These are phyloP conservation scores for Gyrodon tennesseensis DNA, from an alignment of 1,284 basidiomycete species.

Conservation along the genomic window DNA sequence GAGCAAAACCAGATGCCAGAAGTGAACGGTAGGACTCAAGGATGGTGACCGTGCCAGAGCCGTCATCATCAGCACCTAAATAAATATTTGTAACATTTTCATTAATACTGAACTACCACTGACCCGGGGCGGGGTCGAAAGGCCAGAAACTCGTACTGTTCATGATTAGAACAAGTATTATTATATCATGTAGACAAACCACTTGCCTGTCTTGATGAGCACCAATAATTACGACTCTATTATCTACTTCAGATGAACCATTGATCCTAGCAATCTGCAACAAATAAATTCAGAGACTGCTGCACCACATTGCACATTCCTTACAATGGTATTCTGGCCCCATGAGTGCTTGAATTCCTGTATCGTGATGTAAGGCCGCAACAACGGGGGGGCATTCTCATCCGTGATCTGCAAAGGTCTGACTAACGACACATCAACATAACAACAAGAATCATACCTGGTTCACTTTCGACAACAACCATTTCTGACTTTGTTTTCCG, in stretches of 20 bases:
- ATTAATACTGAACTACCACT: constrained; percentile 29
- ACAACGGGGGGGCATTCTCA: constrained; percentile 56
- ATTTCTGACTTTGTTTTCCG: constrained; percentile 78
- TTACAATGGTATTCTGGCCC: constrained; percentile 88
- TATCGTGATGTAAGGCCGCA: constrained; percentile 63
- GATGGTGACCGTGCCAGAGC: constrained; percentile 90
- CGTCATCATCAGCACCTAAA: constrained; percentile 82
- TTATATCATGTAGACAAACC: constrained; percentile 20
- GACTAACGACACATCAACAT: constrained; percentile 2
- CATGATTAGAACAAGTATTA: constrained; percentile 21
- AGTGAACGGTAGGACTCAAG: constrained; percentile 87
- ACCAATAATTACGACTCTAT: constrained; percentile 66
- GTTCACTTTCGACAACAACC: constrained; percentile 73
- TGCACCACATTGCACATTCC: constrained; percentile 33
- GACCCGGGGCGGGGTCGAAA: constrained; percentile 85
- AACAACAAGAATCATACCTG: constrained; percentile 52
- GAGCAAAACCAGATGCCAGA: constrained; percentile 74
- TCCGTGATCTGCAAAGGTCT: constrained; percentile 59
- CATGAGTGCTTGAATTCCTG: constrained; percentile 86
- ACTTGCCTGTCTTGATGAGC: constrained; percentile 88
- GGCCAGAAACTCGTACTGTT: constrained; percentile 81
- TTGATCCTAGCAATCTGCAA: constrained; percentile 68
- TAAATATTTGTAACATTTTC: constrained; percentile 10
- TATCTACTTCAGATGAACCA: constrained; percentile 62
- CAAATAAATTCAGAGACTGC: constrained; percentile 11